Evolutionary conservation across 495 filamentous ascomycete species (phyloP), one percentile per base, ranked within the genome.

Genomic region (Hypomontagnella monticulosa): DNA sequence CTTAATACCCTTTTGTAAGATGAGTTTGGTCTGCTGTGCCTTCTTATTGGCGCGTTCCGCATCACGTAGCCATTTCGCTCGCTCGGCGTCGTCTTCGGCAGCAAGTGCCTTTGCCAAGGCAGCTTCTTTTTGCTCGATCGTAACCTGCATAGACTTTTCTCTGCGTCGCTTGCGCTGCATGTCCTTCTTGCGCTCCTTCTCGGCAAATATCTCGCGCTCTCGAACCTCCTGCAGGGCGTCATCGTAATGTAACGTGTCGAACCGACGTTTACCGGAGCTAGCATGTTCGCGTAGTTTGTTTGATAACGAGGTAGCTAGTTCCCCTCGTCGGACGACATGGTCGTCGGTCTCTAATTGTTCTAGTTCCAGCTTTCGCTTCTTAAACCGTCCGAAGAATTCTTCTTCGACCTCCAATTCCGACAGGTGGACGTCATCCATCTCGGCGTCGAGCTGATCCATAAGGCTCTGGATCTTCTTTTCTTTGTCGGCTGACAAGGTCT

Each of bases 181-280:
- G 64, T 98, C 95, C 80, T 99, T 99, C 83, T 99, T 99, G 23
- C 96, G 92, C 77, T 98, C 96, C 75, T 98, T 99, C 73, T 99
- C 95, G 47, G 95, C 93, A 56, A 90, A 89, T 6, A 97, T 82
- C 73, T 97, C 95, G 63, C 91, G 91, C 54, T 90, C 88, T 60
- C 95, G 91, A 1, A 99, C 94, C 67, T 96, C 89, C 42, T 89
- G 85, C 51, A 93, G 81, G 14, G 93, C 95, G 11, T 87, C 88
- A 4, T 86, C 81, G 69, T 79, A 82, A 62, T 83, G 71, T 6
- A 80, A 47, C 11, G 81, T 76, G 48, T 81, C 77, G 59, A 77
- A 85, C 18, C 83, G 78, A 16, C 76, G 69, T 56, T 84, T 85
- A 27, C 83, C 84, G 46, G 78, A 72, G 36, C 73, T 70, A 27